Evolutionary conservation across 2,329 filamentous ascomycete species (phyloP).

Genomic region (Akanthomyces uredinophilus): DNA sequence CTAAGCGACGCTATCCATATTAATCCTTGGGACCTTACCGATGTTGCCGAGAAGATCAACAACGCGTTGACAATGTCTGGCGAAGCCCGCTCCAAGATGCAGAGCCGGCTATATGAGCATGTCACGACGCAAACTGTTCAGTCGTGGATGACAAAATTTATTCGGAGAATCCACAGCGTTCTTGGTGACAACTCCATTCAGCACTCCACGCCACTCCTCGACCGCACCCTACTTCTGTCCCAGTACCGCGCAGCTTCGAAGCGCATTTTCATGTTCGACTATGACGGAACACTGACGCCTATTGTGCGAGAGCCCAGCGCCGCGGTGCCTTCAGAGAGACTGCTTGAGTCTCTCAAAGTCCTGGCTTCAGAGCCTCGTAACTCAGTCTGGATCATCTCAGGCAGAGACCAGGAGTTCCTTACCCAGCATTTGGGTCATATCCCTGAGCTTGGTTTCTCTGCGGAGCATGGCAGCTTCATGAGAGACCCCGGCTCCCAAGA

Average conservation of each 20-base stretch:
- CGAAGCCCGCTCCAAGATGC: conserved; percentile 61
- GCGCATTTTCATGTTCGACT: conserved; percentile 97
- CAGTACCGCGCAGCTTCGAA: conserved; percentile 71
- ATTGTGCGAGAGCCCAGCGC: conserved; percentile 89
- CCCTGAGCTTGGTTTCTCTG: conserved; percentile 80
- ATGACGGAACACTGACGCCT: conserved; percentile 92
- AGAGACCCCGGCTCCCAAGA: conserved; percentile 67
- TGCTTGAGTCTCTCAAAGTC: conserved; percentile 73
- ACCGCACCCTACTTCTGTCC: conserved; percentile 64
- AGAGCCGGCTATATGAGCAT: conserved; percentile 71
- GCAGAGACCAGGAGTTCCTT: conserved; percentile 87
- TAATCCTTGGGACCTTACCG: conserved; percentile 88
- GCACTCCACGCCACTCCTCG: conserved; percentile 74
- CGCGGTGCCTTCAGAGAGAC: conserved; percentile 78
- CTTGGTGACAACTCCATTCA: conserved; percentile 71
- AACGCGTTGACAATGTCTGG: conserved; percentile 71
- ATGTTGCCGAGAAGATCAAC: conserved; percentile 79
- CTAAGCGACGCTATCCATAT: conserved; percentile 86
- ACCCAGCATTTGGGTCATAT: conserved; percentile 92
- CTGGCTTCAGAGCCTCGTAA: conserved; percentile 78
- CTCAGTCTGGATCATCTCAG: conserved; percentile 96
- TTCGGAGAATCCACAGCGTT: conserved; percentile 74
- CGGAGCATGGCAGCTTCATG: conserved; percentile 96
- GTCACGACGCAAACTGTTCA: conserved; percentile 84
- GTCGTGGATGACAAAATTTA: conserved; percentile 74